phyloP scores from a whole-genome alignment of 2,329 filamentous ascomycete species.

The Trichoderma arundinaceum region DNA sequence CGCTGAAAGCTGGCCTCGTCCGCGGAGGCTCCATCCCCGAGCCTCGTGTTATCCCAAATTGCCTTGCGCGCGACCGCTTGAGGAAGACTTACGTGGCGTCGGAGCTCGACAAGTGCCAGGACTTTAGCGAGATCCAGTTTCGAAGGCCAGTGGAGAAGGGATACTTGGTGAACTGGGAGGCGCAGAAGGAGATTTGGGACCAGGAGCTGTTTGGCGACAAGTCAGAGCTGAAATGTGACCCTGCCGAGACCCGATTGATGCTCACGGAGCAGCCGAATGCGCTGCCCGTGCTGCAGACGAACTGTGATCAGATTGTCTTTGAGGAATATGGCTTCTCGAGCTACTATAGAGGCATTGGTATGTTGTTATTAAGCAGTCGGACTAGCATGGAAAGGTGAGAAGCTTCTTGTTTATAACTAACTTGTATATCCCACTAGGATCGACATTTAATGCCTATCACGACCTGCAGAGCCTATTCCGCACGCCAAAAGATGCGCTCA shows the following conservation, averaged over 20 bases:
- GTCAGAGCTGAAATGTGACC: constrained; percentile 72
- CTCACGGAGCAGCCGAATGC: constrained; percentile 87
- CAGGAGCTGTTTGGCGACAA: constrained; percentile 78
- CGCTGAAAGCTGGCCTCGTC: constrained; percentile 86
- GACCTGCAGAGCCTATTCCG: constrained; percentile 73
- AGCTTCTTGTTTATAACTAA: background rate
- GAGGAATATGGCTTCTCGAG: constrained; percentile 94
- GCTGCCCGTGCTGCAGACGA: constrained; percentile 78
- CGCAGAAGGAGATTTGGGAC: constrained; percentile 95
- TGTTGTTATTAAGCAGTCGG: constrained; percentile 32
- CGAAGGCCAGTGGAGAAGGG: constrained; percentile 91
- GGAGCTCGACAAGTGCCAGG: constrained; percentile 77
- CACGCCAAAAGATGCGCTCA: constrained; percentile 57
- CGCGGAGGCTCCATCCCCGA: constrained; percentile 51
- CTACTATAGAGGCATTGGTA: constrained; percentile 78
- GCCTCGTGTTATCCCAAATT: constrained; percentile 84
- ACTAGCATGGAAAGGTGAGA: background rate
- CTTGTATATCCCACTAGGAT: constrained; percentile 53
- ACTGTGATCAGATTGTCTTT: constrained; percentile 96
- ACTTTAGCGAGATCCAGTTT: constrained; percentile 89
- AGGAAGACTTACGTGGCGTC: constrained; percentile 79
- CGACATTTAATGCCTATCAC: constrained; percentile 81
- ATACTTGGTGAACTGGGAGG: constrained; percentile 95
- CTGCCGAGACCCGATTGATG: constrained; percentile 80
- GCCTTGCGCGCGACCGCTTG: constrained; percentile 81